A percentile compares a stretch with the other conserved stretches of the same genome.
Evolutionary conservation across 78 protist genomes (phyloP).

Genomic region (Dictyostelium citrinum): DNA sequence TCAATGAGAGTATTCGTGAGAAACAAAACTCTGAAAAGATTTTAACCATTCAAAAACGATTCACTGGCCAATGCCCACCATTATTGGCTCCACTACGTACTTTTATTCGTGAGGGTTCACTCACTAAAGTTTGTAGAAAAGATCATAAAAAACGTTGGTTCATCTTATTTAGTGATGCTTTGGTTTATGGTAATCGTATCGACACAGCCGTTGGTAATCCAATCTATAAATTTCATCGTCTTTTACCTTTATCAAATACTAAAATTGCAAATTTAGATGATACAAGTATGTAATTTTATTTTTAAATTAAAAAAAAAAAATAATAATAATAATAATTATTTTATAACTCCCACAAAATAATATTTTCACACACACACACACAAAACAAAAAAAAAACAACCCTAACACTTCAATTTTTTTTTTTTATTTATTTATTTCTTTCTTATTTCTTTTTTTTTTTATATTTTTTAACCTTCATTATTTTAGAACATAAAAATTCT

Average conservation of each 20-base stretch:
- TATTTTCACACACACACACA: too few relatives aligned
- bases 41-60: slow-evolving; percentile 62
- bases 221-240: slow-evolving; percentile 67
- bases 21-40: slow-evolving; percentile 77
- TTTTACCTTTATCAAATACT: slow-evolving; percentile 14
- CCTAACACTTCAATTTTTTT: not conserved
- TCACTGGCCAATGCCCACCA: slow-evolving; percentile 73
- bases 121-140: slow-evolving; percentile 78
- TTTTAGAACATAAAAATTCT: slow-evolving; percentile 47
- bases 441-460: not conserved
- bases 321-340: not conserved
- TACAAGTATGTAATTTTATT: slow-evolving; percentile 4
- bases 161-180: slow-evolving; percentile 76
- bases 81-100: slow-evolving; percentile 58
- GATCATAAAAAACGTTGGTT: slow-evolving; percentile 80
- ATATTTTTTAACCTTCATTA: not conserved
- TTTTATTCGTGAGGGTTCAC: slow-evolving; percentile 67
- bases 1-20: slow-evolving; percentile 71
- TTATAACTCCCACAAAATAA: too few relatives aligned
- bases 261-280: slow-evolving; percentile 48
- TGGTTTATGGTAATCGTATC: slow-evolving; percentile 56
- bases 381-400: too few relatives aligned
- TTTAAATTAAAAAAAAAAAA: too few relatives aligned
- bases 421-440: not conserved
- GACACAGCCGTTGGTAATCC: slow-evolving; percentile 55